Conservation (phyloP, 2,329 filamentous ascomycete species). For the Exophiala dermatitidis region DNA sequence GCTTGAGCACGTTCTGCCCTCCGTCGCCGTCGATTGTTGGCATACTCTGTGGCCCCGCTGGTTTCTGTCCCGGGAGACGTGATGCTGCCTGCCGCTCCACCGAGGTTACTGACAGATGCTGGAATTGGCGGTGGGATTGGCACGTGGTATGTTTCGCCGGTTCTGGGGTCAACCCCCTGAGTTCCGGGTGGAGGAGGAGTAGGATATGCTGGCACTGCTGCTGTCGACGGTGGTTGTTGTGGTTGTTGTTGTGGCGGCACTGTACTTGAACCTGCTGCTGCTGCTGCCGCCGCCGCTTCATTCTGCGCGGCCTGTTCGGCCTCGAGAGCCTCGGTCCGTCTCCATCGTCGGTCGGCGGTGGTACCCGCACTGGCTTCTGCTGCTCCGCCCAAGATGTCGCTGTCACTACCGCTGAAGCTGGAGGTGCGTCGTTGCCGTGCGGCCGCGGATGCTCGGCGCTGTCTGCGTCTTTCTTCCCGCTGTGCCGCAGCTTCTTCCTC, state of each 20-base stretch:
- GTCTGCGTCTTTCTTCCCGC: slow-evolving; percentile 48
- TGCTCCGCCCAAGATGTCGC: slow-evolving; percentile 29
- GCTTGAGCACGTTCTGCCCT: slow-evolving; percentile 47
- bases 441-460: slow-evolving; percentile 33
- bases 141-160: slow-evolving; percentile 18
- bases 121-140: slow-evolving; percentile 36
- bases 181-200: slow-evolving; percentile 22
- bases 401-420: slow-evolving; percentile 38
- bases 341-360: slow-evolving; percentile 38
- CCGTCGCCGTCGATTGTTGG: slow-evolving; percentile 47
- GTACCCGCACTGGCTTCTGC: slow-evolving; percentile 14
- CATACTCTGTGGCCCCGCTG: slow-evolving; percentile 42
- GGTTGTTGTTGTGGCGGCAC: too few relatives aligned
- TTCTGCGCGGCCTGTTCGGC: slow-evolving; percentile 42
- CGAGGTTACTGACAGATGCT: slow-evolving; percentile 37
- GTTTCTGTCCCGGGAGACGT: slow-evolving; percentile 44
- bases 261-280: slow-evolving; percentile 18
- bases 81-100: slow-evolving; percentile 33
- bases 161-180: slow-evolving; percentile 14
- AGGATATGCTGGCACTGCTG: slow-evolving; percentile 11
- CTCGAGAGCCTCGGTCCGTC: slow-evolving; percentile 44
- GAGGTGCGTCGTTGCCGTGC: slow-evolving; percentile 33
- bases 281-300: slow-evolving; percentile 30
- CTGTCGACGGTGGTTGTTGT: background rate
- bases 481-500: slow-evolving; percentile 57